Conservation (phyloP, 345 rosid genomes). For the Salix suchowensis region DNA sequence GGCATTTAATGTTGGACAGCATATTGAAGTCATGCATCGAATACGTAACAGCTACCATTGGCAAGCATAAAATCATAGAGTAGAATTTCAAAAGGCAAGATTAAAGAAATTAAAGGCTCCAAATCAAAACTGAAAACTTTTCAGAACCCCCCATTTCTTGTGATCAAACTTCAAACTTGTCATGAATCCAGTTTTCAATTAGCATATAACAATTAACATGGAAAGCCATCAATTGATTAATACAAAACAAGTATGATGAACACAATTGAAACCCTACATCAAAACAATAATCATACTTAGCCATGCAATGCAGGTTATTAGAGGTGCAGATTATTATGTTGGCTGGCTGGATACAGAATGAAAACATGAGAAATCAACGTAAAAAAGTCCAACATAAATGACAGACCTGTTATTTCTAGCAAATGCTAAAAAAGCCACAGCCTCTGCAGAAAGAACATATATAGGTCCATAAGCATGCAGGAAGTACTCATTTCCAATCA, state of each 20-base stretch:
- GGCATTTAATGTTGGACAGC: not conserved
- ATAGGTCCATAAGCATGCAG: constrained; percentile 82
- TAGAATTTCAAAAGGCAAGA: not conserved
- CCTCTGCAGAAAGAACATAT: constrained; percentile 62
- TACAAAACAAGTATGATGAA: not conserved
- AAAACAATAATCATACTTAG: not conserved
- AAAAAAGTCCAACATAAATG: constrained; percentile 4
- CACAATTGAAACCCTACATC: not conserved
- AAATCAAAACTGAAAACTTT: not conserved
- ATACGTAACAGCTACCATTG: not conserved
- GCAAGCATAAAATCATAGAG: not conserved
- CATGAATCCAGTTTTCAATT: not conserved
- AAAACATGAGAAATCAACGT: not conserved
- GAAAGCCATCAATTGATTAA: not conserved
- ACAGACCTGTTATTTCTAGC: constrained; percentile 67
- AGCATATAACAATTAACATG: not conserved
- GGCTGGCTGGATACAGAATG: not conserved
- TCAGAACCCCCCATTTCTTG: not conserved
- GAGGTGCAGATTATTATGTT: not conserved
- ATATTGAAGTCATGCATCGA: not conserved
- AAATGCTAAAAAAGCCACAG: constrained; percentile 64
- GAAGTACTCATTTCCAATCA: constrained; percentile 76
- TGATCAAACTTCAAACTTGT: constrained; percentile 2
- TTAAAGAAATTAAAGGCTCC: not conserved
- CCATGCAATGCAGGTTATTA: not conserved